Percentiles rank a stretch among this genome's conserved stretches.
Evolutionary conservation across 1,284 basidiomycete genomes (phyloP).

Genomic region (Meira miltonrushii): DNA sequence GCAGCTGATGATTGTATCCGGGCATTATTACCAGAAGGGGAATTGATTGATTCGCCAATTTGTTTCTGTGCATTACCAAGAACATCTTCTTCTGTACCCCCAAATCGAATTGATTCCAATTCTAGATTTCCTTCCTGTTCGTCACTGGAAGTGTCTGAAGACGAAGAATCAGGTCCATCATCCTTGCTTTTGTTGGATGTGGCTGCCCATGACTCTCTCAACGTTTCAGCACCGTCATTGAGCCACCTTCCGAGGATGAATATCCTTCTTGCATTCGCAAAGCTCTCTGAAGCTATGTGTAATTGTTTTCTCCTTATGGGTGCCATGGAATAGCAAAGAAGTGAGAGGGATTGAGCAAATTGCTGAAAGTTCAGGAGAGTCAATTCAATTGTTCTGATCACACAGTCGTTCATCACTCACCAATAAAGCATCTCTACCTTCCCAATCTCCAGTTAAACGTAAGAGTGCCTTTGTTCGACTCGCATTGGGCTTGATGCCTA

Average conservation of each 20-base stretch:
- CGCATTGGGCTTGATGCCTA: not conserved
- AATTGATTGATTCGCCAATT: too few species aligned
- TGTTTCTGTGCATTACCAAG: not conserved
- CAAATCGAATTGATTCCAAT: not conserved
- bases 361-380: not conserved
- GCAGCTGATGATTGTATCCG: not conserved
- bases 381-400: too few species aligned
- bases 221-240: not conserved
- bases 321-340: not conserved
- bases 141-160: too few species aligned
- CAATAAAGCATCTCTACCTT: slow-evolving; percentile 1
- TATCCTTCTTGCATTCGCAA: not conserved
- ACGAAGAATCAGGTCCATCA: not conserved
- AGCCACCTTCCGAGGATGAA: slow-evolving; percentile 2
- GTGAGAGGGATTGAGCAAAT: not conserved
- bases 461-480: not conserved
- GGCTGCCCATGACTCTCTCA: not conserved
- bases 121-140: slow-evolving; percentile 1
- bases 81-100: not conserved
- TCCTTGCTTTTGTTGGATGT: not conserved
- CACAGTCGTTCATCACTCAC: too few species aligned
- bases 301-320: not conserved
- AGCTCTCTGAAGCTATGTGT: not conserved
- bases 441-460: not conserved
- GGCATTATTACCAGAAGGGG: too few species aligned